phyloP scores from a whole-genome alignment of 495 filamentous ascomycete species.

The Aspergillus mulundensis region DNA sequence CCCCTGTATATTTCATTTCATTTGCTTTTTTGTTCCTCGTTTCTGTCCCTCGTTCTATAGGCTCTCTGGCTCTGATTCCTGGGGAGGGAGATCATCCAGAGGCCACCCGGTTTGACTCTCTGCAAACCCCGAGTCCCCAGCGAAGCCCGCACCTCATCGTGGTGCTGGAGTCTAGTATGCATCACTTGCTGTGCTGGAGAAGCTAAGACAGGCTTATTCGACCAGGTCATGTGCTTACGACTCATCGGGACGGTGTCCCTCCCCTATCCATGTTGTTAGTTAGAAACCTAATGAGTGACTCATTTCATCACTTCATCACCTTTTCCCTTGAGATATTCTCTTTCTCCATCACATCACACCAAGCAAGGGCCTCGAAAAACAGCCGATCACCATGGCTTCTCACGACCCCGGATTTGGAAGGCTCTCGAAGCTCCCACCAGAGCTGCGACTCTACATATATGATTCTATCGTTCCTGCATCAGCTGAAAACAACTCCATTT shows the following conservation, averaged over 20 bases:
- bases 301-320: no score
- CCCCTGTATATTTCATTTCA: not conserved
- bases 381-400: no score
- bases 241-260: no score
- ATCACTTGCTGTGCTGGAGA: not conserved
- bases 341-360: no score
- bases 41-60: not conserved
- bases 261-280: no score
- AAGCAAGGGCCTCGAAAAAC: no score
- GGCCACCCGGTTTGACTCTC: not conserved
- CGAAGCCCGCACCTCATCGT: not conserved
- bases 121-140: not conserved
- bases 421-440: constrained; percentile 1
- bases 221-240: not conserved
- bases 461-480: not conserved
- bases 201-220: not conserved
- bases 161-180: not conserved
- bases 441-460: constrained; percentile 1
- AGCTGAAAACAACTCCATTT: no score
- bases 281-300: no score
- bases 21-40: not conserved
- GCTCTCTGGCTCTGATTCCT: not conserved
- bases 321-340: no score
- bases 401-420: not conserved
- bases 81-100: not conserved